These are phyloP conservation scores for Taphrina communis DNA, from an alignment of 1,139 yeast species.

Conservation along the genomic window DNA sequence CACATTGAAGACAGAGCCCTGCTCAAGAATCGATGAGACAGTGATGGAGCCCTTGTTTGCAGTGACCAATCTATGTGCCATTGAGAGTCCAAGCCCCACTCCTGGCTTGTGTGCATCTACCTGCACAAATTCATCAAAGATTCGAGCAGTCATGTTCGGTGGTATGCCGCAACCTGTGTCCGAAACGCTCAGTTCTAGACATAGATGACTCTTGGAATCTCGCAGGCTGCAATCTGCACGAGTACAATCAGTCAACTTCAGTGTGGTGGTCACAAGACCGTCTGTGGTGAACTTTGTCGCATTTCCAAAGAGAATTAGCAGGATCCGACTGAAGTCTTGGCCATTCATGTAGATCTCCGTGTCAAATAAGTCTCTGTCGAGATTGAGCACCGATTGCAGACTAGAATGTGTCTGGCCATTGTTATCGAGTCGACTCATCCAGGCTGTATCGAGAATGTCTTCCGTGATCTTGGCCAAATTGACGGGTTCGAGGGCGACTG, in stretches of 20 bases:
- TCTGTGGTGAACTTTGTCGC: constrained; percentile 83
- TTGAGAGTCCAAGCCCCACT: constrained; percentile 26
- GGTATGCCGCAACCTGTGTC: constrained; percentile 83
- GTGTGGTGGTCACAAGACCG: constrained; percentile 59
- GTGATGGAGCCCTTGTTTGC: constrained; percentile 14
- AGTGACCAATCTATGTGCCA: constrained; percentile 20
- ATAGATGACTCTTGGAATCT: background rate
- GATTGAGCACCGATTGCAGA: constrained; percentile 1
- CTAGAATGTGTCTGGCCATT: background rate
- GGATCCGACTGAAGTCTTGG: constrained; percentile 67
- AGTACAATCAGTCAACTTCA: constrained; percentile 4
- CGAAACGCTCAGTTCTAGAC: constrained; percentile 71
- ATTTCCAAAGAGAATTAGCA: constrained; percentile 81
- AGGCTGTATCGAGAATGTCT: constrained; percentile 22
- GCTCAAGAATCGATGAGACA: background rate
- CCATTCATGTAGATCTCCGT: constrained; percentile 6
- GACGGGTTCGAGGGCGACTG: background rate
- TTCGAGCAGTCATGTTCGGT: constrained; percentile 74
- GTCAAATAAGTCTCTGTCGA: background rate
- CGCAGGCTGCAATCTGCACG: constrained; percentile 12
- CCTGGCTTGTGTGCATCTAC: constrained; percentile 87
- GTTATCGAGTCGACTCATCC: constrained; percentile 16
- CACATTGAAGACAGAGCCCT: constrained; percentile 18
- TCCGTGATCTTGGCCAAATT: constrained; percentile 12
- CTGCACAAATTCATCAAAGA: constrained; percentile 86